Evolutionary conservation across 495 filamentous ascomycete species (phyloP).

Genomic region (Podospora australis): DNA sequence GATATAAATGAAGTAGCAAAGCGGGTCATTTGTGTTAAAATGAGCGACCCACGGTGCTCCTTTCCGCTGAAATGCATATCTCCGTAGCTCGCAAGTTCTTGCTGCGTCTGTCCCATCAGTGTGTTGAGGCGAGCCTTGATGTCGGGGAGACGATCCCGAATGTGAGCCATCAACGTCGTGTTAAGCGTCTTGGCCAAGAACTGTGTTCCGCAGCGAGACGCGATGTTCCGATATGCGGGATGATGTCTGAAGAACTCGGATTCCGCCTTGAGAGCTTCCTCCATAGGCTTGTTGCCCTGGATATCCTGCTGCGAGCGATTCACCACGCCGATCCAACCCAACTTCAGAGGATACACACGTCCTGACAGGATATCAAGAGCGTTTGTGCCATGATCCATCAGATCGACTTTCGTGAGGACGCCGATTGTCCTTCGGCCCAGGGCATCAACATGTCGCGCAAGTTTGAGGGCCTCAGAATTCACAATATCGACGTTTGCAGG

Average conservation of each 20-base stretch:
- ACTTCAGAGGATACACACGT: conserved; percentile 91
- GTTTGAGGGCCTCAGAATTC: conserved; percentile 96
- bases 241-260: conserved; percentile 94
- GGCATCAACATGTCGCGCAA: conserved; percentile 93
- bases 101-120: conserved; percentile 97
- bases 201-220: conserved; percentile 87
- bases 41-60: conserved; percentile 89
- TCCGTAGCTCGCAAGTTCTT: conserved; percentile 96
- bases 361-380: conserved; percentile 95
- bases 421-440: conserved; percentile 93
- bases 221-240: conserved; percentile 95
- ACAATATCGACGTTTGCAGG: conserved; percentile 98
- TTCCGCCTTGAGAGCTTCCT: conserved; percentile 85
- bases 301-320: conserved; percentile 99
- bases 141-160: conserved; percentile 90
- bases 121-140: conserved; percentile 98
- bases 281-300: conserved; percentile 83
- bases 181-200: conserved; percentile 95
- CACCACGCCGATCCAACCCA: conserved; percentile 97
- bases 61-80: conserved; percentile 98
- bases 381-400: conserved; percentile 99
- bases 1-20: conserved; percentile 98
- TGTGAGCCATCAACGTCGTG: conserved; percentile 90
- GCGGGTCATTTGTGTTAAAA: conserved; percentile 95
- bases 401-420: conserved; percentile 92